Conservation (phyloP, 1,284 basidiomycete genomes). For the Sanghuangporus weigelae region DNA sequence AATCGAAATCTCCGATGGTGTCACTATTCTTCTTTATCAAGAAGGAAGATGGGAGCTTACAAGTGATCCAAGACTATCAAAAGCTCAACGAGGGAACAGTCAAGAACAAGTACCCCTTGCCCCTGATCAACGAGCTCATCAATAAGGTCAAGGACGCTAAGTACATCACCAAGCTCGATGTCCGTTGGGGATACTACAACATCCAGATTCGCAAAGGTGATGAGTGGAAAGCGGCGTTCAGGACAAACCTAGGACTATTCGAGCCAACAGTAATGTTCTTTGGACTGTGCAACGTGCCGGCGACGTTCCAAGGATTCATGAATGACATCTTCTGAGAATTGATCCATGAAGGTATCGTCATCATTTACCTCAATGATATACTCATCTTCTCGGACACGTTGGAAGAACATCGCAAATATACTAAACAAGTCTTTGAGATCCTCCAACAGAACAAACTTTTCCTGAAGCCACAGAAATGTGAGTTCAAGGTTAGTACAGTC, state of each 20-base stretch:
- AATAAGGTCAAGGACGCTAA: constrained; percentile 20
- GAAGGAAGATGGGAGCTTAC: not conserved
- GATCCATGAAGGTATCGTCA: not conserved
- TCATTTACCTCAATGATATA: not conserved
- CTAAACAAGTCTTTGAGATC: not conserved
- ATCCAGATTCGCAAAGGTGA: not conserved
- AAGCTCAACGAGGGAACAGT: not conserved
- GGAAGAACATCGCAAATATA: not conserved
- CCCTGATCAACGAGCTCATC: constrained; percentile 23
- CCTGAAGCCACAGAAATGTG: not conserved
- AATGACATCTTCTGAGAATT: not conserved
- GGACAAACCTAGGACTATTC: not conserved
- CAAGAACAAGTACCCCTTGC: not conserved
- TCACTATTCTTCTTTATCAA: constrained; percentile 11
- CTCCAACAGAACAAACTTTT: not conserved
- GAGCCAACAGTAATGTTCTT: not conserved
- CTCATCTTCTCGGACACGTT: not conserved
- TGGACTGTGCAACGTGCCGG: not conserved
- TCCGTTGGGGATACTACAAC: constrained; percentile 24
- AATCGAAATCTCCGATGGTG: constrained; percentile 6
- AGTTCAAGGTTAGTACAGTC: not conserved
- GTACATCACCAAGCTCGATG: constrained; percentile 12
- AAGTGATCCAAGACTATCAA: not conserved
- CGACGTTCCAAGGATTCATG: not conserved
- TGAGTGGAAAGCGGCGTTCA: not conserved